Conservation (phyloP, 257 asterid genomes). For the Coffea eugenioides region DNA sequence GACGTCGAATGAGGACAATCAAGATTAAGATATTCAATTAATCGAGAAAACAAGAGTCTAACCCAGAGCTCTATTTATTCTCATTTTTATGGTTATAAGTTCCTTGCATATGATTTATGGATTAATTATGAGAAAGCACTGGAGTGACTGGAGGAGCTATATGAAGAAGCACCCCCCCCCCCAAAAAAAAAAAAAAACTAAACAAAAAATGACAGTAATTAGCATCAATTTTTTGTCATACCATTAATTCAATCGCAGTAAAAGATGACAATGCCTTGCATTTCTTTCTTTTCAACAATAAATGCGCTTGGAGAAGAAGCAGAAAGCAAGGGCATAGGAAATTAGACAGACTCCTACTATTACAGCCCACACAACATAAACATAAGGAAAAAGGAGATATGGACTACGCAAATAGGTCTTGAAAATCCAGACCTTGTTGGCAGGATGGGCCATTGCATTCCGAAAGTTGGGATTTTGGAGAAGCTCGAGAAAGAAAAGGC, state of each 20-base stretch:
- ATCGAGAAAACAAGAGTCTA: background rate
- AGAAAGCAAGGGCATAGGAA: background rate
- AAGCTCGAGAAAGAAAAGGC: constrained; percentile 88
- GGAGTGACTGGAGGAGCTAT: background rate
- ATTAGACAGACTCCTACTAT: background rate
- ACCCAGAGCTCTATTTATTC: background rate
- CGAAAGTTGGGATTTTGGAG: constrained; percentile 80
- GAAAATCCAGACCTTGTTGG: constrained; percentile 58
- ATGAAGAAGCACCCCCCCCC: no score
- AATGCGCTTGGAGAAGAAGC: background rate
- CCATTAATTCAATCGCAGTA: background rate
- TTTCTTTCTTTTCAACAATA: background rate
- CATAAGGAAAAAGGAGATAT: background rate
- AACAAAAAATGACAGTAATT: no score
- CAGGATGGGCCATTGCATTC: constrained; percentile 97
- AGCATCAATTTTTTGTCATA: background rate
- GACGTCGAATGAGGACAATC: background rate
- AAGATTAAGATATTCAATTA: background rate
- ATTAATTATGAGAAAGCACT: no score
- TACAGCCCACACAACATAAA: background rate
- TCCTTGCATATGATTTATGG: background rate
- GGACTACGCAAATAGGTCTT: background rate
- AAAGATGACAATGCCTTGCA: background rate
- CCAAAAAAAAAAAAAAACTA: no score
- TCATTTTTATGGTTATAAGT: background rate